Evolutionary conservation across 176 grass and related monocot species (phyloP).

Genomic region (Juncus effusus): DNA sequence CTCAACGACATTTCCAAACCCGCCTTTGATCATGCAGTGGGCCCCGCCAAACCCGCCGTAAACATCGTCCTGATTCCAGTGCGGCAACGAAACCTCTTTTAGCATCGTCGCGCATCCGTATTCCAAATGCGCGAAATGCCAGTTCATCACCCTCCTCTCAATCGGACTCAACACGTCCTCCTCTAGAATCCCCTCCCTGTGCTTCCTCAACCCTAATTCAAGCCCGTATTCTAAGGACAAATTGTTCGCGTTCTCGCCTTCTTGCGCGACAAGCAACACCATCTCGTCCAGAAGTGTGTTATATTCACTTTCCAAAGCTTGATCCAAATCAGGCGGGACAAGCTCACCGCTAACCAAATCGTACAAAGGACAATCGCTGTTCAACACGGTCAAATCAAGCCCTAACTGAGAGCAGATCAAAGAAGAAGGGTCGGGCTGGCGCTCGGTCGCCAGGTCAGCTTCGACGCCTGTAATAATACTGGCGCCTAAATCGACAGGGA

Average conservation of each 20-base stretch:
- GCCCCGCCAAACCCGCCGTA: constrained; percentile 97
- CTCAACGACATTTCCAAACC: constrained; percentile 72
- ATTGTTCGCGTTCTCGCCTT: constrained; percentile 72
- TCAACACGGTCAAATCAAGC: constrained; percentile 85
- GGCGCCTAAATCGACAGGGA: constrained; percentile 99
- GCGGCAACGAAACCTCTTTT: constrained; percentile 87
- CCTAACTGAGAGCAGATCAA: constrained; percentile 91
- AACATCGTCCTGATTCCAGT: constrained; percentile 98
- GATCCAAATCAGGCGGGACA: constrained; percentile 80
- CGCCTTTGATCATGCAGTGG: constrained; percentile 99
- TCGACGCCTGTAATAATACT: constrained; percentile 98
- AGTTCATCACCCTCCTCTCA: constrained; percentile 94
- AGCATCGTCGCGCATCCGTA: constrained; percentile 96
- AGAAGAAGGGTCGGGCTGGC: constrained; percentile 88
- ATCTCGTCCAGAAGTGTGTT: constrained; percentile 96
- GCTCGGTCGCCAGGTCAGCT: constrained; percentile 91
- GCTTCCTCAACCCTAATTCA: constrained; percentile 82
- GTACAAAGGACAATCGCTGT: constrained; percentile 96
- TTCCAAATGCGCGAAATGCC: constrained; percentile 99
- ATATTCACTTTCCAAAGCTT: constrained; percentile 73
- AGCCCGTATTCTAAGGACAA: constrained; percentile 90
- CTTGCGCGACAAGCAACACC: constrained; percentile 76
- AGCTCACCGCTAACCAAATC: constrained; percentile 76
- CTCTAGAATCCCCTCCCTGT: constrained; percentile 44
- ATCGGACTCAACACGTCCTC: constrained; percentile 64